Percentiles rank a stretch among this genome's conserved stretches.
phyloP scores from a whole-genome alignment of 2,329 filamentous ascomycete species.

The Diaporthe batatas region DNA sequence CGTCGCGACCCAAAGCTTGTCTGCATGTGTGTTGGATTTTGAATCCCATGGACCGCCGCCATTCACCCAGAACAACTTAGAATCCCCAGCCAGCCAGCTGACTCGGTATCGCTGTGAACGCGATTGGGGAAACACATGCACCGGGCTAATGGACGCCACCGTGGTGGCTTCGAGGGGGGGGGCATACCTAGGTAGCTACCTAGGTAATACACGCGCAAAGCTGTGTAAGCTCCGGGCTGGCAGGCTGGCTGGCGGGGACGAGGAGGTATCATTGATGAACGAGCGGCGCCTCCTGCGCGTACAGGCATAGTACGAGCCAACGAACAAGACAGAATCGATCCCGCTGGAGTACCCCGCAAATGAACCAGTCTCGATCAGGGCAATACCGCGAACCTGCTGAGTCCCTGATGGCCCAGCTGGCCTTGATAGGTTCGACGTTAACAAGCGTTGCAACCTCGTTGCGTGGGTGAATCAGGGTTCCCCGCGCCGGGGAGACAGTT shows the following conservation, averaged over 20 bases:
- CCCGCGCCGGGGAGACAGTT: background rate
- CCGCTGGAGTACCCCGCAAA: slow-evolving; percentile 14
- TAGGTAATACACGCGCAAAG: background rate
- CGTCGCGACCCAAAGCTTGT: slow-evolving; percentile 17
- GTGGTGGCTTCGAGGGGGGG: background rate
- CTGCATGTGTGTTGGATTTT: background rate
- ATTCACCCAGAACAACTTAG: background rate
- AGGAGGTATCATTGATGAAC: background rate
- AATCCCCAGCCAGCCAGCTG: no score
- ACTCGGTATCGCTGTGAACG: background rate
- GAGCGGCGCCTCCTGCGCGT: background rate
- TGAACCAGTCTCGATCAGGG: slow-evolving; percentile 20
- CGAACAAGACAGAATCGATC: background rate
- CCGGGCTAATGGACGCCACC: background rate
- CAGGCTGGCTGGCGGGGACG: background rate
- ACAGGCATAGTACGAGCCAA: background rate
- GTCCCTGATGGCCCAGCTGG: no score
- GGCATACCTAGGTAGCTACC: no score
- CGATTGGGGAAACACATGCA: background rate
- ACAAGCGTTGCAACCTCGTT: slow-evolving; percentile 22
- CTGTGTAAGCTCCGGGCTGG: background rate
- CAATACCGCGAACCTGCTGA: slow-evolving; percentile 16
- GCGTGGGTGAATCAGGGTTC: slow-evolving; percentile 26
- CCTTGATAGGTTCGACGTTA: slow-evolving; percentile 1
- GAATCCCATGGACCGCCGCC: background rate